These are phyloP conservation scores for Aspergillus sp. DNA, from an alignment of 2,329 filamentous ascomycete species.

Conservation along the genomic window DNA sequence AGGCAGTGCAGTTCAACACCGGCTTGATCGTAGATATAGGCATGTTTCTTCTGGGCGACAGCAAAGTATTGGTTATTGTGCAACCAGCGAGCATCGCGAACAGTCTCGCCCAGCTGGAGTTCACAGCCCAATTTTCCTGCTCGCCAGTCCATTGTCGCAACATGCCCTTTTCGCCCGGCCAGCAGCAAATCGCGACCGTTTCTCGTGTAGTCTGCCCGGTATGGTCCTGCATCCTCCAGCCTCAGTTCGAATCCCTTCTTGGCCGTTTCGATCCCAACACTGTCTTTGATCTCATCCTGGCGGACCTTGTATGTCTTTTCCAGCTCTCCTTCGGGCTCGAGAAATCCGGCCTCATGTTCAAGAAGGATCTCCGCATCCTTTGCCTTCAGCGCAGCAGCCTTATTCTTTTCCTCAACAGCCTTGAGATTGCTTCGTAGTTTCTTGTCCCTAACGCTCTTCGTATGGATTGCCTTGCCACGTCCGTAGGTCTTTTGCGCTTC, in stretches of 20 bases:
- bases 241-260: constrained; percentile 92
- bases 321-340: constrained; percentile 82
- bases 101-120: constrained; percentile 82
- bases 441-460: constrained; percentile 75
- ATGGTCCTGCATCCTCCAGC: constrained; percentile 77
- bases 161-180: constrained; percentile 85
- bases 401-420: constrained; percentile 74
- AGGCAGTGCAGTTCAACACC: constrained; percentile 91
- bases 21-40: constrained; percentile 90
- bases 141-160: constrained; percentile 95
- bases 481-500: constrained; percentile 74
- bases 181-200: constrained; percentile 84
- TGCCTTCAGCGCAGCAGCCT: constrained; percentile 73
- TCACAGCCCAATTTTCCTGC: constrained; percentile 88
- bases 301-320: constrained; percentile 90
- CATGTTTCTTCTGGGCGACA: constrained; percentile 91
- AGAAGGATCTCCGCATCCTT: constrained; percentile 94
- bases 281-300: constrained; percentile 75
- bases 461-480: constrained; percentile 69
- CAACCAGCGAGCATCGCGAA: constrained; percentile 84
- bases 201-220: constrained; percentile 80
- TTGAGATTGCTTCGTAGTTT: constrained; percentile 80
- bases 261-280: constrained; percentile 75
- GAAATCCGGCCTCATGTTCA: constrained; percentile 78
- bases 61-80: constrained; percentile 93